A percentile compares a stretch with the other conserved stretches of the same genome.
These are phyloP conservation scores for Lupinus albus DNA, from an alignment of 306 rosid genomes.

Conservation along the genomic window DNA sequence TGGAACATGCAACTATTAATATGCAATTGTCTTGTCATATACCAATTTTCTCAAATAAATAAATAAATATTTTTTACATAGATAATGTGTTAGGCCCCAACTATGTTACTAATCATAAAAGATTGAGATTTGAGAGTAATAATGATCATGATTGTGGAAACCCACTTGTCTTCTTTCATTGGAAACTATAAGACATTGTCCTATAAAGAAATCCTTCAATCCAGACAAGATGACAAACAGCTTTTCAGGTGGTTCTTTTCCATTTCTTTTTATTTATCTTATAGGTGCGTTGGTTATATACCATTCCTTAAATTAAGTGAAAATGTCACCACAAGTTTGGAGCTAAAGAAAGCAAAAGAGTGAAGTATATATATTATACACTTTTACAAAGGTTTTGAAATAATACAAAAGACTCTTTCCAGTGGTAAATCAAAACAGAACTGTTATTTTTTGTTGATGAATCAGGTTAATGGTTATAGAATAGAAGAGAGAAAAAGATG, in stretches of 20 bases:
- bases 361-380: slow-evolving; percentile 7
- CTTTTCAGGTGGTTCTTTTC: slow-evolving; percentile 50
- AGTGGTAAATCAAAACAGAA: slow-evolving; percentile 12
- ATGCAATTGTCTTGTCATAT: no score
- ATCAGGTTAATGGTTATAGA: no score
- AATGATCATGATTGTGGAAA: slow-evolving; percentile 42
- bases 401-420: slow-evolving; percentile 1
- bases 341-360: slow-evolving; percentile 2
- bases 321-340: slow-evolving; percentile 27
- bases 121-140: slow-evolving; percentile 32
- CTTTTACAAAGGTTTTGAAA: no score
- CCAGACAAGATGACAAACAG: slow-evolving; percentile 45
- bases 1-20: no score
- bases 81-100: slow-evolving; percentile 22
- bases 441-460: background rate
- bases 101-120: slow-evolving; percentile 41
- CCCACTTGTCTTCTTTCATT: slow-evolving; percentile 47
- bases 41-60: slow-evolving; percentile 24
- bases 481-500: no score
- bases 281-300: slow-evolving; percentile 39
- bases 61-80: slow-evolving; percentile 31
- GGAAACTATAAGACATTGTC: slow-evolving; percentile 41
- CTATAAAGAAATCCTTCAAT: slow-evolving; percentile 34
- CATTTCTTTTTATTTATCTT: slow-evolving; percentile 40
- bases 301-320: slow-evolving; percentile 32